phyloP scores from a whole-genome alignment of 1,284 basidiomycete species.

The Waitea zeae region DNA sequence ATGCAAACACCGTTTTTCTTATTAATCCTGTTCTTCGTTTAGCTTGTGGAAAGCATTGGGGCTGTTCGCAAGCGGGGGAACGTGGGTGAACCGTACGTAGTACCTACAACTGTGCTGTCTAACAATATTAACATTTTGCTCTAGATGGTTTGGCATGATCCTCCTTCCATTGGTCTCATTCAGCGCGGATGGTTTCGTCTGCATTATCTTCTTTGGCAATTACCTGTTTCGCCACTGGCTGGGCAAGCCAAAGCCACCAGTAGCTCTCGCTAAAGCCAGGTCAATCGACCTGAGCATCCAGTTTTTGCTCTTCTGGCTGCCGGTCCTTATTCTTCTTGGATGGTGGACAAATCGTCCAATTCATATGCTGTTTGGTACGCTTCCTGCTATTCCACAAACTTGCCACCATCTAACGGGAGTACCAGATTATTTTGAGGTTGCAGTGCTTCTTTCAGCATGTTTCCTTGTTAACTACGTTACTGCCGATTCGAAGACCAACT shows the following conservation, averaged over 20 bases:
- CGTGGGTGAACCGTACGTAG: constrained; percentile 36
- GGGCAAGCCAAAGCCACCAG: constrained; percentile 21
- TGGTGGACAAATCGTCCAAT: constrained; percentile 41
- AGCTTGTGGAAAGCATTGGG: constrained; percentile 49
- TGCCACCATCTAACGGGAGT: too few relatives aligned
- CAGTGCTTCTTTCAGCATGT: constrained; percentile 36
- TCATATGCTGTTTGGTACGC: constrained; percentile 40
- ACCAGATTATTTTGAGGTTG: constrained; percentile 38
- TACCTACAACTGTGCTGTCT: too few relatives aligned
- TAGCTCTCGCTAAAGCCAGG: constrained; percentile 33
- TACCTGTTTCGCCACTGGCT: constrained; percentile 16
- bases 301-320: constrained; percentile 52
- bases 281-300: constrained; percentile 53
- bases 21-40: constrained; percentile 4
- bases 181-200: constrained; percentile 9
- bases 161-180: constrained; percentile 11
- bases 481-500: constrained; percentile 52
- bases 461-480: constrained; percentile 61
- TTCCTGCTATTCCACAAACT: constrained; percentile 5
- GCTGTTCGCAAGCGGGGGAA: constrained; percentile 22
- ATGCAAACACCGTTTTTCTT: constrained; percentile 12
- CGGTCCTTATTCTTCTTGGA: constrained; percentile 35
- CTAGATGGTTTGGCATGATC: constrained; percentile 9
- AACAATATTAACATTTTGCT: too few relatives aligned
- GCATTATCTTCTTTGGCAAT: constrained; percentile 13